Conservation (phyloP, 2,329 filamentous ascomycete species). For the Cadophora sp. region DNA sequence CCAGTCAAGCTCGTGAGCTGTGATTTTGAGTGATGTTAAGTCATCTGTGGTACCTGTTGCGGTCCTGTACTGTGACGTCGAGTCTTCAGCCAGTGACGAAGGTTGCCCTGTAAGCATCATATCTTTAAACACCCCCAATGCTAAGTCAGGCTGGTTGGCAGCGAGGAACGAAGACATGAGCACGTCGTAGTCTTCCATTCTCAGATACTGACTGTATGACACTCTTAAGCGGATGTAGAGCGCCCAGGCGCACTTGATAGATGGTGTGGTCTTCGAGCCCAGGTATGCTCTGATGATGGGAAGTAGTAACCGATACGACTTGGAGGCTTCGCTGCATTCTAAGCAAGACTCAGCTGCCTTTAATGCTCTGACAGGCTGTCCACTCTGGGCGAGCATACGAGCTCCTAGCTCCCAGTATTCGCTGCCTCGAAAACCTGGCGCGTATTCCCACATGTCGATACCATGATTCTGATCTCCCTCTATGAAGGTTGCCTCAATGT, state of each 20-base stretch:
- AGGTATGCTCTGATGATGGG: slow-evolving; percentile 72
- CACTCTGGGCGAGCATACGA: slow-evolving; percentile 65
- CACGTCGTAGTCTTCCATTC: slow-evolving; percentile 77
- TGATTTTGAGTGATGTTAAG: slow-evolving; percentile 32
- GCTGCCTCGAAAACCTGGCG: not conserved
- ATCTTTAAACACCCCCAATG: slow-evolving; percentile 81
- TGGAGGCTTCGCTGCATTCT: slow-evolving; percentile 48
- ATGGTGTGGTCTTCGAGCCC: slow-evolving; percentile 55
- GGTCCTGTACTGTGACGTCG: slow-evolving; percentile 33
- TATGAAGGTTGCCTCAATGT: slow-evolving; percentile 72
- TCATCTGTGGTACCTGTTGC: slow-evolving; percentile 21
- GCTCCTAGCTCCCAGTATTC: slow-evolving; percentile 69
- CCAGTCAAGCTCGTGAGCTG: slow-evolving; percentile 46
- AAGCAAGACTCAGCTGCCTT: slow-evolving; percentile 62
- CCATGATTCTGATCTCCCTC: slow-evolving; percentile 58
- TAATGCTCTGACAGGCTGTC: slow-evolving; percentile 65
- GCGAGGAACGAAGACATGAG: slow-evolving; percentile 75
- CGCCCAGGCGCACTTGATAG: slow-evolving; percentile 66
- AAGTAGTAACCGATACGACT: slow-evolving; percentile 64
- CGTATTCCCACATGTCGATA: slow-evolving; percentile 44
- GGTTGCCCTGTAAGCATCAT: slow-evolving; percentile 69
- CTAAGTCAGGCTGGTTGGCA: slow-evolving; percentile 67
- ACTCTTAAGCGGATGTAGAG: slow-evolving; percentile 70
- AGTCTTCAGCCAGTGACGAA: slow-evolving; percentile 32
- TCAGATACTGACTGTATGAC: slow-evolving; percentile 65